Percentiles rank a stretch among this genome's conserved stretches.
Evolutionary conservation across 345 rosid genomes (phyloP).

Genomic region (Populus euphratica): DNA sequence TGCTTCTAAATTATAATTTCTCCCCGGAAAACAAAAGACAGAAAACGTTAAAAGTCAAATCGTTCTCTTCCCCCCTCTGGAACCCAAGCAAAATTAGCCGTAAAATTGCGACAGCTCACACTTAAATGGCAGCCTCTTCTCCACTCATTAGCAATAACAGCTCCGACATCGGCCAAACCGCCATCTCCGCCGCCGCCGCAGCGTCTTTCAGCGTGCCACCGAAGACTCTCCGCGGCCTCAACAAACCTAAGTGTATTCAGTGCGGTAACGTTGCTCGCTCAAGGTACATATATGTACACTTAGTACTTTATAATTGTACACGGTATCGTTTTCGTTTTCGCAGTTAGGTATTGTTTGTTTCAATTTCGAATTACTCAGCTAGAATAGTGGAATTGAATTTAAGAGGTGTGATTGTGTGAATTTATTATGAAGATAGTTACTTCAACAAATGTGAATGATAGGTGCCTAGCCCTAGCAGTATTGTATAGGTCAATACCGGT

Average conservation of each 20-base stretch:
- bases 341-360: neutral
- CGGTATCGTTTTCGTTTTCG: neutral
- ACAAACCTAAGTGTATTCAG: slow-evolving; percentile 92
- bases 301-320: neutral
- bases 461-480: neutral
- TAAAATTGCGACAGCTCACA: neutral
- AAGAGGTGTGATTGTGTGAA: neutral
- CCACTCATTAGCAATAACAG: slow-evolving; percentile 17
- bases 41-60: neutral
- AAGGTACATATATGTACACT: slow-evolving; percentile 35
- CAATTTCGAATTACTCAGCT: neutral
- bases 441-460: neutral
- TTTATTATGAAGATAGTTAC: neutral
- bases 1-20: neutral
- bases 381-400: neutral
- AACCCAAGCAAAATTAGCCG: neutral
- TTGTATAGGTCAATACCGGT: neutral
- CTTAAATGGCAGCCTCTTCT: slow-evolving; percentile 24
- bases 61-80: neutral
- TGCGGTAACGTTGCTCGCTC: slow-evolving; percentile 99
- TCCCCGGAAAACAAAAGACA: neutral
- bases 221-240: slow-evolving; percentile 89
- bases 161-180: slow-evolving; percentile 12
- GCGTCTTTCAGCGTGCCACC: slow-evolving; percentile 30
- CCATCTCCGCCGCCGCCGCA: neutral